A percentile compares a stretch with the other conserved stretches of the same genome.
phyloP scores from a whole-genome alignment of 768 basidiomycete species.

The Auricularia cornea region DNA sequence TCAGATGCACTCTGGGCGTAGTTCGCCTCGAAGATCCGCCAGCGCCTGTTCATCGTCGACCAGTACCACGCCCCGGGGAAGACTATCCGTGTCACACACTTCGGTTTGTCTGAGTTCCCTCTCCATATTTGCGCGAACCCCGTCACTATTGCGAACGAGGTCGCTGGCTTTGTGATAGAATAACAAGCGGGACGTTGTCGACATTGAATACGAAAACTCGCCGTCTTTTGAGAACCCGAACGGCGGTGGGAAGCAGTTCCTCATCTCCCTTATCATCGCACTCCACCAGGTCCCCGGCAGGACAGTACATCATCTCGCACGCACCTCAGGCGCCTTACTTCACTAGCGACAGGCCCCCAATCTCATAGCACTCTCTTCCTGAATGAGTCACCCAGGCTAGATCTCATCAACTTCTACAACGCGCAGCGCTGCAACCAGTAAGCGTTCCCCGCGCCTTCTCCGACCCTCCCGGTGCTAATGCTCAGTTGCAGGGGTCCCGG shows the following conservation, averaged over 20 bases:
- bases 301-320: slow-evolving; percentile 3
- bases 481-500: neutral
- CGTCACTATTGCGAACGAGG: neutral
- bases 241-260: slow-evolving; percentile 4
- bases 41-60: neutral
- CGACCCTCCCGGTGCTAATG: neutral
- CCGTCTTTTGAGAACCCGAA: neutral
- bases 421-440: neutral
- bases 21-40: neutral
- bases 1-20: neutral
- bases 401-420: slow-evolving; percentile 25
- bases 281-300: slow-evolving; percentile 3
- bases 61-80: neutral
- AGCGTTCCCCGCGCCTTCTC: neutral
- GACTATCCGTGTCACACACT: slow-evolving; percentile 15
- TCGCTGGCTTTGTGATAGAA: slow-evolving; percentile 9
- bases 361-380: neutral
- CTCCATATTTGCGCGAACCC: slow-evolving; percentile 5
- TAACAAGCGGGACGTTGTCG: slow-evolving; percentile 12
- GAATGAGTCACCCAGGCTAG: neutral
- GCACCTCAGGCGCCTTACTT: slow-evolving; percentile 25
- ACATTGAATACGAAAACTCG: slow-evolving; percentile 13
- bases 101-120: slow-evolving; percentile 21
- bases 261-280: slow-evolving; percentile 5
- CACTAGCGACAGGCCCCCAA: neutral